phyloP scores from a whole-genome alignment of 176 grass and related monocot genomes.

The Cenchrus americanus region DNA sequence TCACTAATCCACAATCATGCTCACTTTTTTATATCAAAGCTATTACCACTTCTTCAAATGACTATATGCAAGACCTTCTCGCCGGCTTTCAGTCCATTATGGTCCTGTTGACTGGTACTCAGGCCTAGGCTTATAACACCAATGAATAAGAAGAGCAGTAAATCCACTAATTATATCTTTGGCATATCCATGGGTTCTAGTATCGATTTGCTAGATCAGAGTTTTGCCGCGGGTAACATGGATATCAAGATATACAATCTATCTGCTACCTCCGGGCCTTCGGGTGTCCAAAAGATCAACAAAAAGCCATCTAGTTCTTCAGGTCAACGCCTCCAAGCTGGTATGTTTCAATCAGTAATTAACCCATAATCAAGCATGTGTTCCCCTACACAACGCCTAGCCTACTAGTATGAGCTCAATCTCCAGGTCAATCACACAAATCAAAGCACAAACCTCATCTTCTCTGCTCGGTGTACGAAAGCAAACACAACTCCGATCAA shows the following conservation, averaged over 20 bases:
- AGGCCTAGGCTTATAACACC: background rate
- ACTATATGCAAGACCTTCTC: background rate
- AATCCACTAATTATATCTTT: background rate
- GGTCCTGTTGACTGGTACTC: background rate
- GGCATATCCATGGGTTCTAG: background rate
- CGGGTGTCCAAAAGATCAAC: background rate
- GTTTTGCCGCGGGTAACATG: background rate
- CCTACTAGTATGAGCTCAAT: background rate
- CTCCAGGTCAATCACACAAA: constrained; percentile 2
- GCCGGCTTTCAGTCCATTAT: background rate
- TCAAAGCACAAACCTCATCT: background rate
- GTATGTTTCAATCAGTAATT: background rate
- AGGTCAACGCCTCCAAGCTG: constrained; percentile 18
- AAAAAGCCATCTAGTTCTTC: background rate
- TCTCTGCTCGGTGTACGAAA: background rate
- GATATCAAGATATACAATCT: background rate
- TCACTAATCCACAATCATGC: background rate
- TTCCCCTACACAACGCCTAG: background rate
- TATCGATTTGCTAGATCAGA: background rate
- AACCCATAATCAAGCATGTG: background rate
- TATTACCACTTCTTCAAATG: background rate
- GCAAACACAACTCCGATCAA: background rate
- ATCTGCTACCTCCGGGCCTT: background rate
- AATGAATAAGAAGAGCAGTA: background rate
- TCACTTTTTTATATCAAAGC: background rate